Base-by-base conservation (phyloP, 78 protist species). In the Dictyostelium citrinum region DNA sequence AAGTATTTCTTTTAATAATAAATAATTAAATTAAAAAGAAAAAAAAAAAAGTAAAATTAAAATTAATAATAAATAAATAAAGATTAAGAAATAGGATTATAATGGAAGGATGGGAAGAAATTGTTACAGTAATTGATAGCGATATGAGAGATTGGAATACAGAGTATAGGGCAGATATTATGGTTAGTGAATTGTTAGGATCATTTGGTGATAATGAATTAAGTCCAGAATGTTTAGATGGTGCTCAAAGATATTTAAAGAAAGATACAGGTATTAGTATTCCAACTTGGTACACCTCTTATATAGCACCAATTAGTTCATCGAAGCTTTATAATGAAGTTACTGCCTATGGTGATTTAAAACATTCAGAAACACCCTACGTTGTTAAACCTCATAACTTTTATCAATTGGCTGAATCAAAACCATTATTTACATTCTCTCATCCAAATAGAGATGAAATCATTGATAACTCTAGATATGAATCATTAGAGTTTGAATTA, bases 161-260 rank as follows among this genome's bases (percentile, higher is more conserved):
- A 2, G 83, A 43, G 0, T 49, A 31, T 1, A 67, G 80, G 45
- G 97, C 97, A 0, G 98, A 97, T 55, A 82, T 98, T 24, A 24
- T 98, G 71, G 98, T 98, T 58, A 37, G 91, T 35, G 99, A 99
- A 91, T 96, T 98, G 31, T 96, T 98, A 22, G 99, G 99, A 6
- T 97, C 99, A 14, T 98, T 97, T 20, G 99, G 99, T 11, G 99
- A 99, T 95, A 99, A 99, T 71, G 99, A 99, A 84, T 96, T 99
- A n/a, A 97, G 99, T 22, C 99, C 99, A 9, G 99, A 99, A 97
- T 99, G 99, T 81, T 91, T 99, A 35, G 99, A 99, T 75, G 99
- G 99, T 17, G 99, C 98, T 0, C 97, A 97, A 97, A 17, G 70
- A 22, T 83, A 95, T 80, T 84, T 98, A 29, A 41, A 78, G 27